Evolutionary conservation across 208 protist genomes (phyloP), one percentile per base, ranked within the genome.

Genomic region (Wallacemonas sp.): DNA sequence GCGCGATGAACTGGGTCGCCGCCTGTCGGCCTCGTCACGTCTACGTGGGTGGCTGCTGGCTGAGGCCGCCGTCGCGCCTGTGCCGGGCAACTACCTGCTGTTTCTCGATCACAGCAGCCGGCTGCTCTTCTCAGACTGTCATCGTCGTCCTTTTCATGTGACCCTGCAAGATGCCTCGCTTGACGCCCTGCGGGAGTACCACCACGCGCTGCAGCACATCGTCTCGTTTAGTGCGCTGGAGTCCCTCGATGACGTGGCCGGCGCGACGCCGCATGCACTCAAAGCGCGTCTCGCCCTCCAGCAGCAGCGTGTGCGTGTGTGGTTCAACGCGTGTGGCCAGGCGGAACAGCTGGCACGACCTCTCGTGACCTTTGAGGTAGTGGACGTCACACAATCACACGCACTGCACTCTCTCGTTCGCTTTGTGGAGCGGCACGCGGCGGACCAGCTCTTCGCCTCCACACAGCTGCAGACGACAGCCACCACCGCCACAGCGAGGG

Each of bases 391-490:
- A 22, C 41, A 54, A 24, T 21, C 41, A 36, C 59, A 24, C 56
- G 63, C 72, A 27, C 46, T 86, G 15, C 71, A 72, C n/a, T 68
- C 61, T 42, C 67, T 93, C 9, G 75, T 93, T 1, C 87, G 77
- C 39, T 90, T 88, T 51, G 79, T 87, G 69, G 87, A 89, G 63
- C 61, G 86, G 46, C 79, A 89, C 66, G 67, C 90, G 44, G 79
- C 79, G 1, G 58, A 75, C 72, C 65, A 88, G 72, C 76, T 88
- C 61, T 65, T 64, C 14, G 66, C 68, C 8, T 73, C 75, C 1
- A 73, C 72, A 22, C 39, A 69, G 33, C 51, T 63, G n/a, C 31
- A 14, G 27, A 24, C 30, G 19, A 47, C 64, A 5, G 54, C 47
- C 19, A 58, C 39, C 19, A 41, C 14, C 22, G 1, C 55, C 12